Conservation (phyloP, 2,329 filamentous ascomycete genomes). For the Myriosclerotinia curreyana region DNA sequence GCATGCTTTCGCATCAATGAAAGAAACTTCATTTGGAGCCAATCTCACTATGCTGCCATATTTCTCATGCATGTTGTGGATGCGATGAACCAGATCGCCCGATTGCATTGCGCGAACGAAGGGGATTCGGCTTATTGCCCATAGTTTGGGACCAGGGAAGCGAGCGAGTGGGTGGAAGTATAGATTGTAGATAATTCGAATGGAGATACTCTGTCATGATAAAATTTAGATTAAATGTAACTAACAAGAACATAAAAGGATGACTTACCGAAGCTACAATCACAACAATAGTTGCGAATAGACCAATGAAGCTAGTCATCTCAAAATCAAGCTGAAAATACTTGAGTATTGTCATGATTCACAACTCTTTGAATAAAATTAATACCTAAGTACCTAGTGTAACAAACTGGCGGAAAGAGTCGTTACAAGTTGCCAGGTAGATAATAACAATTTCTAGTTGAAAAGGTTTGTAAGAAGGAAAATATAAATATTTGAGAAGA, state of each 20-base stretch:
- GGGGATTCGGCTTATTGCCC: conserved; percentile 24
- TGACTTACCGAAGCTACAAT: conserved; percentile 10
- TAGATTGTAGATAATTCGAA: conserved; percentile 23
- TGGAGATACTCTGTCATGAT: conserved; percentile 4
- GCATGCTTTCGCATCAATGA: conserved; percentile 24
- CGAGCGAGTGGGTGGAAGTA: conserved; percentile 37
- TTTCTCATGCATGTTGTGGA: conserved; percentile 28
- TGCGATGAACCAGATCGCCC: conserved; percentile 17
- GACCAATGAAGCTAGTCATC: neutral
- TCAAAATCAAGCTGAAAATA: conserved; percentile 4
- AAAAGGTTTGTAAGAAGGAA: no score
- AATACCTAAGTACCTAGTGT: no score
- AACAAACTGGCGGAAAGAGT: no score
- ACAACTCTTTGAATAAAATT: neutral
- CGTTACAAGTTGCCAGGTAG: no score
- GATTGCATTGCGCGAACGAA: neutral
- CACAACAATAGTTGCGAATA: neutral
- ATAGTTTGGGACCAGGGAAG: conserved; percentile 37
- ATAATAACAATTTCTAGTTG: no score
- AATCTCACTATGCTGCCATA: conserved; percentile 38
- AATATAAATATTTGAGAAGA: no score
- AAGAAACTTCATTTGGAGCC: conserved; percentile 37
- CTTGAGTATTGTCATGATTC: conserved; percentile 1
- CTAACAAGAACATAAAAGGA: neutral
- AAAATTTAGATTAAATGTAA: neutral